A percentile compares a stretch with the other conserved stretches of the same genome.
Conservation (phyloP, 2,329 filamentous ascomycete genomes). For the Cladosporium cucumerinum region DNA sequence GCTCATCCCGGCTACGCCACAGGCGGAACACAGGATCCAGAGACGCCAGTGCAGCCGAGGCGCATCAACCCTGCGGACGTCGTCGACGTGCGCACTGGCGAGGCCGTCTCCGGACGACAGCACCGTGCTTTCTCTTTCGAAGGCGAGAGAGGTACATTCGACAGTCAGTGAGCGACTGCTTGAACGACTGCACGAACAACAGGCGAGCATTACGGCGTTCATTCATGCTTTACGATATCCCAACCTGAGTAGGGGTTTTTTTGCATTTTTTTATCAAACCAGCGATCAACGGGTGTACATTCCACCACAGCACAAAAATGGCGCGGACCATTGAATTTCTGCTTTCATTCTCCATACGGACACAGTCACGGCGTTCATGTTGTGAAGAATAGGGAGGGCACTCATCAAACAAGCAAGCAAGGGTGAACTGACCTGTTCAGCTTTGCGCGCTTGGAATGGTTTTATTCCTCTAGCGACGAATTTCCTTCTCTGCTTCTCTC, state of each 20-base stretch:
- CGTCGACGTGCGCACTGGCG: conserved; percentile 19
- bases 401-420: not conserved
- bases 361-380: not conserved
- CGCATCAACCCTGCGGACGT: conserved; percentile 27
- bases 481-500: not conserved
- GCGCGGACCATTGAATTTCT: not conserved
- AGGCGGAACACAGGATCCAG: not conserved
- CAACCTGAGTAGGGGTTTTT: not conserved
- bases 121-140: conserved; percentile 17
- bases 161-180: not conserved
- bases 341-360: not conserved
- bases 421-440: not conserved
- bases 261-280: not conserved
- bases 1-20: not conserved
- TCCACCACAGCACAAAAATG: conserved; percentile 1
- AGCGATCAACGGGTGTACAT: conserved; percentile 3
- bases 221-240: conserved; percentile 9
- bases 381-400: not conserved
- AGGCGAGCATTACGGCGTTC: not conserved
- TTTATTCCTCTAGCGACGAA: not conserved
- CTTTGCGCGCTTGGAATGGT: not conserved
- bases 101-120: not conserved
- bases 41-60: conserved; percentile 19
- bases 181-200: not conserved
- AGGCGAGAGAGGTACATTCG: conserved; percentile 10